These are phyloP conservation scores for Cucumis sativus DNA, from an alignment of 306 rosid genomes.

Conservation along the genomic window Cucumber_9930_V3 NC_026660.2:21865001-21865500, in stretches of 20 bases:
- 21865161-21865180: not conserved
- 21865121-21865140: slow-evolving; percentile 55
- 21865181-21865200: slow-evolving; percentile 3
- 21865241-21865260: not conserved
- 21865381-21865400: slow-evolving; percentile 94
- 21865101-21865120: slow-evolving; percentile 81
- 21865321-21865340: slow-evolving; percentile 66
- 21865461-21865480: slow-evolving; percentile 54
- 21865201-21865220: not conserved
- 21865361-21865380: slow-evolving; percentile 91
- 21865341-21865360: slow-evolving; percentile 89
- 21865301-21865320: slow-evolving; percentile 1
- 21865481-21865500: not conserved
- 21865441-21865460: slow-evolving; percentile 78
- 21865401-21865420: slow-evolving; percentile 68
- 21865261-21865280: not conserved
- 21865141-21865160: slow-evolving; percentile 45
- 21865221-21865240: not conserved
- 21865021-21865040: slow-evolving; percentile 68
- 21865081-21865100: slow-evolving; percentile 71
- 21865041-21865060: slow-evolving; percentile 68
- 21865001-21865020: slow-evolving; percentile 8
- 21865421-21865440: slow-evolving; percentile 65
- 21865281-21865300: slow-evolving; percentile 9
- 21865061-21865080: slow-evolving; percentile 80